A percentile compares a stretch with the other conserved stretches of the same genome.
phyloP scores from a whole-genome alignment of 257 asterid species.

The Jaltomata sinuosa region DNA sequence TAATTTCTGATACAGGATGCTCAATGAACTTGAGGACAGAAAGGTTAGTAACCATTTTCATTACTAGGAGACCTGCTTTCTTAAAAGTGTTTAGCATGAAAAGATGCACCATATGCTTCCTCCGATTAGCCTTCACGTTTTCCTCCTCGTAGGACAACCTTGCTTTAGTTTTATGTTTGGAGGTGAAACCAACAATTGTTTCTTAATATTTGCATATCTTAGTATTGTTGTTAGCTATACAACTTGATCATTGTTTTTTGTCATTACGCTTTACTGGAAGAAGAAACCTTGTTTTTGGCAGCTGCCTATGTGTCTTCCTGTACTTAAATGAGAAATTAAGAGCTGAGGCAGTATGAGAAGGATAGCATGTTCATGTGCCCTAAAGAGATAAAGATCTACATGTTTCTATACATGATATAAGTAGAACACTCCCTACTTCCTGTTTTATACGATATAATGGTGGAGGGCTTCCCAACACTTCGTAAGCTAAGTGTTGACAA shows the following conservation, averaged over 20 bases:
- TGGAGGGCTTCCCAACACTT: background rate
- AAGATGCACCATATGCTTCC: background rate
- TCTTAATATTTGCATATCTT: background rate
- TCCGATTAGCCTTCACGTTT: background rate
- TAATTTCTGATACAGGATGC: constrained; percentile 32
- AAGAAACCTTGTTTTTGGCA: background rate
- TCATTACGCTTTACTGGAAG: background rate
- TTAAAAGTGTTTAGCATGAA: background rate
- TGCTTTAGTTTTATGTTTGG: background rate
- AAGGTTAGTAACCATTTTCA: constrained; percentile 40
- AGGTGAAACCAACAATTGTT: background rate
- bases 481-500: background rate
- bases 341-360: background rate
- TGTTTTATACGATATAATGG: background rate
- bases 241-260: background rate
- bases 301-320: background rate
- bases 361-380: background rate
- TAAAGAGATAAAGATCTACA: background rate
- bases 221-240: background rate
- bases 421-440: background rate
- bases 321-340: background rate
- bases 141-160: background rate
- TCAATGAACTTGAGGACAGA: constrained; percentile 20
- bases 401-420: background rate
- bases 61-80: background rate